A percentile compares a stretch with the other conserved stretches of the same genome.
Evolutionary conservation across 192 early-diverging fungal genomes (phyloP).

Genomic region (Linnemannia elongata): DNA sequence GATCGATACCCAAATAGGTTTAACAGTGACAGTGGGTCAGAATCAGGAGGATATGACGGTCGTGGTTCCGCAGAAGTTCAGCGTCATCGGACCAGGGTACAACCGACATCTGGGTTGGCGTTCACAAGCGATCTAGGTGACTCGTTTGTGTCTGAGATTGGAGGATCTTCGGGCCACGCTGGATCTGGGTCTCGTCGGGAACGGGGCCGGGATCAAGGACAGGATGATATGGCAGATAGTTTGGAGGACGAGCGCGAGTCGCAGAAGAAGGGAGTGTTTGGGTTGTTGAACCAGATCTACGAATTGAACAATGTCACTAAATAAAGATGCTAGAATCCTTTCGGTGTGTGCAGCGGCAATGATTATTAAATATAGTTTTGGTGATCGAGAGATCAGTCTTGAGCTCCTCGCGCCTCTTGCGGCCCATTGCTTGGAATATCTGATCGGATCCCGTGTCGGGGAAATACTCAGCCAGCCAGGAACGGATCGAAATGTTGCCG

Average conservation of each 20-base stretch:
- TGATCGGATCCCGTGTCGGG: background rate
- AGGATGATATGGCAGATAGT: slow-evolving; percentile 52
- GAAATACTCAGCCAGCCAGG: background rate
- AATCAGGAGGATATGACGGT: slow-evolving; percentile 22
- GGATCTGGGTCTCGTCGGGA: slow-evolving; percentile 6
- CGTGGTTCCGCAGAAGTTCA: background rate
- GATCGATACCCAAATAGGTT: background rate
- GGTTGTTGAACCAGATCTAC: slow-evolving; percentile 69
- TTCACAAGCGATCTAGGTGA: slow-evolving; percentile 39
- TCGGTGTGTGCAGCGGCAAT: too few relatives aligned
- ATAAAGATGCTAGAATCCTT: slow-evolving; percentile 3
- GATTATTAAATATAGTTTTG: background rate
- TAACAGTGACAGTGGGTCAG: background rate
- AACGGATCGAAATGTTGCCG: background rate
- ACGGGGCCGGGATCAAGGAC: background rate
- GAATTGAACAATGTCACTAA: slow-evolving; percentile 63
- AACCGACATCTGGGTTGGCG: background rate
- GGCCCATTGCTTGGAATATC: too few relatives aligned
- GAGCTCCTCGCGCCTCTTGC: background rate
- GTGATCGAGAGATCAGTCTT: background rate
- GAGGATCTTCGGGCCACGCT: slow-evolving; percentile 16
- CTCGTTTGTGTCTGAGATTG: slow-evolving; percentile 54
- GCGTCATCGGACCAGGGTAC: background rate
- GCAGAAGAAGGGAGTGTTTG: slow-evolving; percentile 60
- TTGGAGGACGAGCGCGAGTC: slow-evolving; percentile 46